A percentile compares a stretch with the other conserved stretches of the same genome.
Evolutionary conservation across 305 asterid species (phyloP).

Genomic region (Fraxinus platypoda): DNA sequence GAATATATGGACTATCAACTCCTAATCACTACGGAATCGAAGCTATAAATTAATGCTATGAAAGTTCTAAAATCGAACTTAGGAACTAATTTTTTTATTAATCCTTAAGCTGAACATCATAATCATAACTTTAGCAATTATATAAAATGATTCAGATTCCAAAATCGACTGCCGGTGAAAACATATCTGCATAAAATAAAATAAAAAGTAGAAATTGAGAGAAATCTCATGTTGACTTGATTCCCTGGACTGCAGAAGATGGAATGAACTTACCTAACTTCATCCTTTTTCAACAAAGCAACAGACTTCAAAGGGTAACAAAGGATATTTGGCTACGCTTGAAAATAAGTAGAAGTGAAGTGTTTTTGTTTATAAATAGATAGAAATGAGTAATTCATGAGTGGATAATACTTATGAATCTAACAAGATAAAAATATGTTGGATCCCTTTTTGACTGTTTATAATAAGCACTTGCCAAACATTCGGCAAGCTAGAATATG

Average conservation of each 20-base stretch:
- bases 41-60: not conserved
- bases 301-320: not conserved
- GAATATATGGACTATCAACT: not conserved
- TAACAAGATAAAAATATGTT: no score
- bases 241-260: slow-evolving; percentile 10
- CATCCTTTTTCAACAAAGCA: not conserved
- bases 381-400: no score
- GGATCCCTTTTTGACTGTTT: no score
- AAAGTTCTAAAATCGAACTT: slow-evolving; percentile 6
- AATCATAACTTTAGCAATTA: slow-evolving; percentile 17
- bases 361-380: no score
- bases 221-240: not conserved
- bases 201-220: not conserved
- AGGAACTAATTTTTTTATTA: not conserved
- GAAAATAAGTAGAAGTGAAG: not conserved
- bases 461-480: no score
- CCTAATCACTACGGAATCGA: not conserved
- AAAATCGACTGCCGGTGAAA: slow-evolving; percentile 17
- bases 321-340: not conserved
- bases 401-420: no score
- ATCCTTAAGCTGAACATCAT: not conserved
- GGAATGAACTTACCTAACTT: slow-evolving; percentile 20
- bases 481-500: no score
- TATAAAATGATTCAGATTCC: slow-evolving; percentile 5
- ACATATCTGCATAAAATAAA: slow-evolving; percentile 18